Evolutionary conservation across 2,329 filamentous ascomycete genomes (phyloP), one percentile per base, ranked within the genome.

Genomic region (Botrytis pseudocinerea): DNA sequence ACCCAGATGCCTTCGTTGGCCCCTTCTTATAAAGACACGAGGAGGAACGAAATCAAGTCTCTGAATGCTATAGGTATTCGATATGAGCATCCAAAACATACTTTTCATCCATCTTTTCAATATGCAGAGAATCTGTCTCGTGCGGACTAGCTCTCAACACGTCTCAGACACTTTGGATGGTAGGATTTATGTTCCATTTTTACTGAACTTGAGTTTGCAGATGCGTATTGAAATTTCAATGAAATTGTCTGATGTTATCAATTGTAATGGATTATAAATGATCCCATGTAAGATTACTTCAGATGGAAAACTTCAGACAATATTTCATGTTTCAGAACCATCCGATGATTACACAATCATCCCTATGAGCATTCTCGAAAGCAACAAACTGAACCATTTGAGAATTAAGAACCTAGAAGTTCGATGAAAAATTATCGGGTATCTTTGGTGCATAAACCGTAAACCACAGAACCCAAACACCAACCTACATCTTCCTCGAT

Each of bases 361-460:
- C 40, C 20, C 10, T 28, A 46, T 40, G 6, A 7, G n/a, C 14
- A 3, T 18, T 54, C 20, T 54, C 35, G 18, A 68, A 22, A 66
- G 2, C 16, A 22, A 54, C 18, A 51, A 18, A 28, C 16, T 22
- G n/a, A 1, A 65, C 28, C n/a, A 51, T 51, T 51, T 28, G 18
- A 20, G 22, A 65, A 51, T 51, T 28, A 51, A 40, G 46, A 68
- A 57, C 48, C 65, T 68, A 42, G n/a, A 68, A 68, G 48, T 68
- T 68, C 35, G 10, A 57, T 68, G 18, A 57, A 68, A 42, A 57
- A 68, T 68, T 57, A 68, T 68, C n/a, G 65, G 65, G 65, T 68
- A 68, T 68, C 65, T 68, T 68, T 68, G 65, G 48, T 68, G 66
- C 66, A 69, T 69, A 32, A 69, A 61, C 66, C 65, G 32, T 40